phyloP scores from a whole-genome alignment of 2,329 filamentous ascomycete genomes.

The Chalara sp. region DNA sequence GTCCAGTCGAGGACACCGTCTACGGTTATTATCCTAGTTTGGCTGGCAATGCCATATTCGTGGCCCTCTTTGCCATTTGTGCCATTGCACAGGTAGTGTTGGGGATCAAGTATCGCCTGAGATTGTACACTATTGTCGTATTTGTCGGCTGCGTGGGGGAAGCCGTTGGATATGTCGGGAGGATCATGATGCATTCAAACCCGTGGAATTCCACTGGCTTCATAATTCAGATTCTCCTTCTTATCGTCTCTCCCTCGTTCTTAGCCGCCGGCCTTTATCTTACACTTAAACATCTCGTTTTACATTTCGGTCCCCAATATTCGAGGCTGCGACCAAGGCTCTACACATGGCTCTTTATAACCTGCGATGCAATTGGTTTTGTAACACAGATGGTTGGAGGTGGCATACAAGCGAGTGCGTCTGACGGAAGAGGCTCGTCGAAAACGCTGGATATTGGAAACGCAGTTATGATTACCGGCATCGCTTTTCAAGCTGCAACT shows the following conservation, averaged over 20 bases:
- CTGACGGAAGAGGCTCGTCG: conserved; percentile 3
- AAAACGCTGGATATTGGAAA: conserved; percentile 13
- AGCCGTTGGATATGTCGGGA: conserved; percentile 48
- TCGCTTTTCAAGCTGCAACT: conserved; percentile 32
- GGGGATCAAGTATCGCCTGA: conserved; percentile 44
- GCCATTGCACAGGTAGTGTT: conserved; percentile 34
- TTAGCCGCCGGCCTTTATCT: conserved; percentile 56
- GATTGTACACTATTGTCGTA: conserved; percentile 42
- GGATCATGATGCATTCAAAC: conserved; percentile 41
- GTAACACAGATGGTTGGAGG: conserved; percentile 53
- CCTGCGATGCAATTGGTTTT: conserved; percentile 50
- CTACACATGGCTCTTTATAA: conserved; percentile 50
- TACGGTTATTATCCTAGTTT: conserved; percentile 48
- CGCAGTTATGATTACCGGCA: conserved; percentile 32
- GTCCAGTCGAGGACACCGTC: conserved; percentile 23
- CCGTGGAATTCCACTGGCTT: conserved; percentile 38
- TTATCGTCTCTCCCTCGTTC: conserved; percentile 35
- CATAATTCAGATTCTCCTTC: conserved; percentile 42
- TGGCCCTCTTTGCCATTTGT: conserved; percentile 39
- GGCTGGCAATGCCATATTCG: conserved; percentile 48
- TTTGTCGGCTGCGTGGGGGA: conserved; percentile 42
- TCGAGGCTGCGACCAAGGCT: conserved; percentile 30
- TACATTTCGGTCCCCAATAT: conserved; percentile 11
- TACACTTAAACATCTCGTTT: conserved; percentile 35
- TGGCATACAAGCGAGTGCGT: conserved; percentile 34